These are phyloP conservation scores for Candida orba DNA, from an alignment of 805 yeast species.

Conservation along the genomic window DNA sequence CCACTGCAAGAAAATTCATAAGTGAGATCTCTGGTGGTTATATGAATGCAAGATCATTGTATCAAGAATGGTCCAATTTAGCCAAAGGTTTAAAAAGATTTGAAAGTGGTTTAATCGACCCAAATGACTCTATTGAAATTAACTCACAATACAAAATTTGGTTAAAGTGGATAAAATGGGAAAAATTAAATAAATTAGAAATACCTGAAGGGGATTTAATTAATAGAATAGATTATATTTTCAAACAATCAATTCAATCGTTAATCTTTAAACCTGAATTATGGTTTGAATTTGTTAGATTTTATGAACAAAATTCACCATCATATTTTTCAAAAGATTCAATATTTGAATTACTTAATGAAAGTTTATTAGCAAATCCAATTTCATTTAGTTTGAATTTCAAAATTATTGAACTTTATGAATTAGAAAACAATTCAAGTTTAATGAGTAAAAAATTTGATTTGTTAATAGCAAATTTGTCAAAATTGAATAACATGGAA, in stretches of 20 bases:
- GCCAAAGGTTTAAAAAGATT: slow-evolving; percentile 42
- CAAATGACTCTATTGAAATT: slow-evolving; percentile 20
- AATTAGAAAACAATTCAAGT: slow-evolving; percentile 44
- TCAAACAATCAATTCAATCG: slow-evolving; percentile 56
- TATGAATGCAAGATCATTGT: slow-evolving; percentile 78
- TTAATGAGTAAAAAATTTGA: slow-evolving; percentile 46
- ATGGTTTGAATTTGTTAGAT: slow-evolving; percentile 60
- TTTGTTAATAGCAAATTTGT: slow-evolving; percentile 40
- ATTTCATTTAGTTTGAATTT: slow-evolving; percentile 59
- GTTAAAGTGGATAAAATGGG: slow-evolving; percentile 77
- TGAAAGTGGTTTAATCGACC: slow-evolving; percentile 22
- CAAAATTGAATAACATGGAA: slow-evolving; percentile 28
- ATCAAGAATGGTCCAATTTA: slow-evolving; percentile 59
- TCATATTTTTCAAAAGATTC: slow-evolving; percentile 9
- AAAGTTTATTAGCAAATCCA: slow-evolving; percentile 61
- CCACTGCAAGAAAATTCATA: slow-evolving; percentile 78
- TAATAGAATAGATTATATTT: slow-evolving; percentile 63
- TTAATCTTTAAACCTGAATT: slow-evolving; percentile 62
- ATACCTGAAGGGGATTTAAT: slow-evolving; percentile 42
- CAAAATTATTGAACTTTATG: slow-evolving; percentile 63
- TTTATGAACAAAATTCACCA: slow-evolving; percentile 19
- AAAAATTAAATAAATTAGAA: slow-evolving; percentile 60
- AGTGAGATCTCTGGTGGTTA: slow-evolving; percentile 77
- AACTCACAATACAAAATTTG: slow-evolving; percentile 44
- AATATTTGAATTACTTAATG: slow-evolving; percentile 38